Evolutionary conservation across 257 asterid genomes (phyloP).

Genomic region (Phtheirospermum japonicum): DNA sequence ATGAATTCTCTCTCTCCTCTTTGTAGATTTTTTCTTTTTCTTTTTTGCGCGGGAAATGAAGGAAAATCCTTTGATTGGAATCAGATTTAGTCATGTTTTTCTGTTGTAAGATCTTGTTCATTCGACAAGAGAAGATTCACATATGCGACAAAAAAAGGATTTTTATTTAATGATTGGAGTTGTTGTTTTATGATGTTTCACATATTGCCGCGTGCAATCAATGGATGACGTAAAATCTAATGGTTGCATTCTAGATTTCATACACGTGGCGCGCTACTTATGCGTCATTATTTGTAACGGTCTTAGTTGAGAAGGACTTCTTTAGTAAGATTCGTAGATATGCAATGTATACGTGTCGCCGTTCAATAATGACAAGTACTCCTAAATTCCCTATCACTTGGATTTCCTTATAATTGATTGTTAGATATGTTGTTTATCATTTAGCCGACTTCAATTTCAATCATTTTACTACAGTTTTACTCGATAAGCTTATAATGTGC

Average conservation of each 20-base stretch:
- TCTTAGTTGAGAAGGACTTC: neutral
- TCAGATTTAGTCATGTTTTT: too few relatives aligned
- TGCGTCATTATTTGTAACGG: neutral
- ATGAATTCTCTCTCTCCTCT: neutral
- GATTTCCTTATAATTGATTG: neutral
- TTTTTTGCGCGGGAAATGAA: neutral
- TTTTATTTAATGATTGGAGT: neutral
- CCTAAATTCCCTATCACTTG: too few relatives aligned
- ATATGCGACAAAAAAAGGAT: neutral
- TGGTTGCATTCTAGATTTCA: neutral
- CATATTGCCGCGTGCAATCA: neutral
- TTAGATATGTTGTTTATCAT: too few relatives aligned
- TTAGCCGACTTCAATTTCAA: too few relatives aligned
- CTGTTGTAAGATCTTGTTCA: neutral
- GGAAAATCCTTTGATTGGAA: neutral
- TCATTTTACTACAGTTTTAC: too few relatives aligned
- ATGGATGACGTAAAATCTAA: neutral
- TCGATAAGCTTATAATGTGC: too few relatives aligned
- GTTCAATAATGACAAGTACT: neutral
- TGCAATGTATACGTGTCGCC: neutral
- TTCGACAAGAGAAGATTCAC: neutral
- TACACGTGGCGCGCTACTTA: neutral
- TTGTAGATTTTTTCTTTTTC: neutral
- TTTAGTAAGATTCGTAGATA: neutral
- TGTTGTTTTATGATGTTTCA: neutral